These are phyloP conservation scores for Hirsutella rhossiliensis DNA, from an alignment of 2,329 filamentous ascomycete genomes.

Conservation along the genomic window DNA sequence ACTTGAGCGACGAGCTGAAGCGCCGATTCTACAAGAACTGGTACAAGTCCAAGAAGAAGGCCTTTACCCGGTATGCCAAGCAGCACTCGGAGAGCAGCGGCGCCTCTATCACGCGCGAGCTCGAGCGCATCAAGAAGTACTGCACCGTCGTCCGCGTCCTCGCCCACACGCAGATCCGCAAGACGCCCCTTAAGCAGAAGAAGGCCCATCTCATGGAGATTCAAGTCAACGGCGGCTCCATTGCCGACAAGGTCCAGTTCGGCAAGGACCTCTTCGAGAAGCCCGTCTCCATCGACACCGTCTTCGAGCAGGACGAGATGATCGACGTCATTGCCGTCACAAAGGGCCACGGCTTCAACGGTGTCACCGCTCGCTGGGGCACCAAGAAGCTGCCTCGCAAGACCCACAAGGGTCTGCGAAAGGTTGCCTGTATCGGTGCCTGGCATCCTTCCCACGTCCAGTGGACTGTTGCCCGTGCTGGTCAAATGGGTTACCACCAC, in stretches of 20 bases:
- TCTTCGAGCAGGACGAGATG: constrained; percentile 99
- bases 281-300: constrained; percentile 79
- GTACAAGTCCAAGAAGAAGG: constrained; percentile 99
- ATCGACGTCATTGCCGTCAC: constrained; percentile 98
- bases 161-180: constrained; percentile 98
- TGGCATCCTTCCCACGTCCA: constrained; percentile 99
- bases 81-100: constrained; percentile 94
- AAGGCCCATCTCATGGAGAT: constrained; percentile 99
- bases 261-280: constrained; percentile 97
- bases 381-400: constrained; percentile 99
- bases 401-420: constrained; percentile 99
- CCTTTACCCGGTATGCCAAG: constrained; percentile 99
- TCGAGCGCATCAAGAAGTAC: constrained; percentile 99
- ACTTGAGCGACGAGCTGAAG: constrained; percentile 97
- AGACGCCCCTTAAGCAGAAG: constrained; percentile 99
- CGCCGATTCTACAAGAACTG: constrained; percentile 99
- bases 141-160: constrained; percentile 98
- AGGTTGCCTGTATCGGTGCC: constrained; percentile 99
- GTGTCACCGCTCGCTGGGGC: constrained; percentile 96
- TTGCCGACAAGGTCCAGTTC: constrained; percentile 95
- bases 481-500: constrained; percentile 99
- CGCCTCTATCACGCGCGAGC: constrained; percentile 84
- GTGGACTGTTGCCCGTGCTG: constrained; percentile 99
- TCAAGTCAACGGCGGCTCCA: constrained; percentile 95
- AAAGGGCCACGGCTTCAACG: constrained; percentile 97